These are phyloP conservation scores for Aspergillus vadensis DNA, from an alignment of 2,329 filamentous ascomycete genomes.

Conservation along the genomic window DNA sequence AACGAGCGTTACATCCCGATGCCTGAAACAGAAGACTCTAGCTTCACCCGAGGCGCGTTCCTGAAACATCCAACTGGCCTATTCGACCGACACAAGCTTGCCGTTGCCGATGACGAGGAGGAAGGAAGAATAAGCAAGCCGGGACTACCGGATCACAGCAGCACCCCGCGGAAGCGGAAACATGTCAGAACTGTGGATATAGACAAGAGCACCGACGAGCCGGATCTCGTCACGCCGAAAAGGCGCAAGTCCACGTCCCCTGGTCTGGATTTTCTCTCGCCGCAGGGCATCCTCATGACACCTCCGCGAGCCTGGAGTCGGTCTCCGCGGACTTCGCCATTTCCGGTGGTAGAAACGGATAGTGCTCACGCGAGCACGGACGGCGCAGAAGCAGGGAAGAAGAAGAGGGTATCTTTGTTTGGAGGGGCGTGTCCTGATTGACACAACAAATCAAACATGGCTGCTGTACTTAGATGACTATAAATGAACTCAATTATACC, in stretches of 20 bases:
- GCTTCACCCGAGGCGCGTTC: slow-evolving; percentile 26
- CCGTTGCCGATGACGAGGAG: slow-evolving; percentile 35
- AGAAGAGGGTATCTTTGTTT: slow-evolving; percentile 13
- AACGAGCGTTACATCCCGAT: slow-evolving; percentile 54
- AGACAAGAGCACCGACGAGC: slow-evolving; percentile 9
- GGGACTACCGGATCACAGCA: not conserved
- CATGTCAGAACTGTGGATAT: not conserved
- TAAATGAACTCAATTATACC: not conserved
- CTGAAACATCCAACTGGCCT: slow-evolving; percentile 35
- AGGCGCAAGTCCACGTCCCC: slow-evolving; percentile 16
- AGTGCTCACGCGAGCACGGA: not conserved
- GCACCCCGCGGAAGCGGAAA: slow-evolving; percentile 17
- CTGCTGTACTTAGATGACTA: not conserved
- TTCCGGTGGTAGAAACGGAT: not conserved
- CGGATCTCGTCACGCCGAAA: slow-evolving; percentile 17
- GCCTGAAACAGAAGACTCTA: slow-evolving; percentile 30
- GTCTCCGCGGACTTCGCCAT: slow-evolving; percentile 5
- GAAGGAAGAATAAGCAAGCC: not conserved
- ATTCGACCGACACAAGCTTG: slow-evolving; percentile 42
- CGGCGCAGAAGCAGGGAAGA: not conserved
- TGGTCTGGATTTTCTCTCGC: slow-evolving; percentile 15
- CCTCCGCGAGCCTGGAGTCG: slow-evolving; percentile 7
- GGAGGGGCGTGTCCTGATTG: not conserved
- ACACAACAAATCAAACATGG: not conserved
- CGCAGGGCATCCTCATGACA: slow-evolving; percentile 25